Evolutionary conservation across 352 stramenopile species (phyloP), one percentile per base, ranked within the genome.

Genomic region (Saprolegnia parasitica): DNA sequence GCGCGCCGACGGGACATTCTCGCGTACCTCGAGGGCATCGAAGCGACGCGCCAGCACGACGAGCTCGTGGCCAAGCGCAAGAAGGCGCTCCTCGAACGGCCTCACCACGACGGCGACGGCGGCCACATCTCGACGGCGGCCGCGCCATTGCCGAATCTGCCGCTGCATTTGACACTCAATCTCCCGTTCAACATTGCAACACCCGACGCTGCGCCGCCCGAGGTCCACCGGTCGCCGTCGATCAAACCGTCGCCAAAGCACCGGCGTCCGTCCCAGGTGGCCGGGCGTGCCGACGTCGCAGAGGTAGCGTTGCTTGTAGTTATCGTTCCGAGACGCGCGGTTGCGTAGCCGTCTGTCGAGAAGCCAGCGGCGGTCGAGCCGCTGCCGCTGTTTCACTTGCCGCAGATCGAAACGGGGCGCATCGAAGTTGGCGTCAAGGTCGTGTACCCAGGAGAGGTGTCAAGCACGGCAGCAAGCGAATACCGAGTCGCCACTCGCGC

Each of bases 351-450:
- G 42, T n/a, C 42, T 4, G 42, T n/a, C 18, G 42, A 15, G 42
- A n/a, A n/a, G 42, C 42, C 18, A n/a, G 13, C 42, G 8, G 3
- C 42, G 18, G 47, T 5, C 18, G 47, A 62, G 46, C 45, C 63
- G 9, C 54, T 63, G 9, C 63, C 63, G 29, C 42, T 61, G 0
- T 61, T 70, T 70, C 63, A 70, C 4, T 74, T 90, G 29, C 82
- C 82, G 23, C 73, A 84, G 20, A 68, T 90, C 8, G 79, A 88
- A 23, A 83, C 82, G 0, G 80, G 74, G 11, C 76, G 79, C 0
- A 58, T 89, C 42, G 80, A 80, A 32, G 70, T 84, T 0, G 81
- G 80, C 4, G 81, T 89, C 11, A 78, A 77, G 9, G 81, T 80
- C 9, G 78, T 89, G 13, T 73, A 87, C 0, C 74, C 67, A 1